Conservation (phyloP, 805 yeast genomes). For the Wickerhamomyces silvicola region DNA sequence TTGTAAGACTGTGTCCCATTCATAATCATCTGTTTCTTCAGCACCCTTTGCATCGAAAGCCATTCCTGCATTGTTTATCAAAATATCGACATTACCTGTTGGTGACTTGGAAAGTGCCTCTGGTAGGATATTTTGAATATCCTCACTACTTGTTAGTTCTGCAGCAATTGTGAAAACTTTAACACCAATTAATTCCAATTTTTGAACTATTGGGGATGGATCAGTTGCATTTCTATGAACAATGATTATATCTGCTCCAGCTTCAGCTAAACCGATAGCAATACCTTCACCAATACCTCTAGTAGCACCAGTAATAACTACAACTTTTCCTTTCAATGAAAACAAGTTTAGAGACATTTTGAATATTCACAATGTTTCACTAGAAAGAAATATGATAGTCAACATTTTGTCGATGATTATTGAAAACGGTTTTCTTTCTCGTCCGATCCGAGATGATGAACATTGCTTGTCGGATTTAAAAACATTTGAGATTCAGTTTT, state of each 20-base stretch:
- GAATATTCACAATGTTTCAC: neutral
- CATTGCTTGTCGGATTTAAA: too few species aligned
- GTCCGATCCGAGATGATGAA: too few species aligned
- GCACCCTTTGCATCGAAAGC: slow-evolving; percentile 60
- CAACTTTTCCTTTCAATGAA: slow-evolving; percentile 75
- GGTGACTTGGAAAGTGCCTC: slow-evolving; percentile 49
- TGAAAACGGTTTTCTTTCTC: too few species aligned
- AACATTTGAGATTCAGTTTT: too few species aligned
- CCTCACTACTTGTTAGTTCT: slow-evolving; percentile 16
- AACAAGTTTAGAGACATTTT: slow-evolving; percentile 44
- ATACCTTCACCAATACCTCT: slow-evolving; percentile 78
- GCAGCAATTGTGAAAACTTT: slow-evolving; percentile 42
- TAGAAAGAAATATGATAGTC: too few species aligned
- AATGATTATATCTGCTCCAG: slow-evolving; percentile 73
- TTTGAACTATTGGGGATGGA: slow-evolving; percentile 9
- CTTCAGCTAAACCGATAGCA: slow-evolving; percentile 77
- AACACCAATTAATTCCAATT: slow-evolving; percentile 48
- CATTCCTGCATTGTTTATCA: slow-evolving; percentile 86
- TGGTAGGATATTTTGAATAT: slow-evolving; percentile 21
- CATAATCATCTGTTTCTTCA: slow-evolving; percentile 26
- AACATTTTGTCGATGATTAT: neutral
- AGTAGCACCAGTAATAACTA: slow-evolving; percentile 77
- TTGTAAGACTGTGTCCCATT: slow-evolving; percentile 65
- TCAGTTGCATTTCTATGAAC: slow-evolving; percentile 19
- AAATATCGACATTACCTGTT: slow-evolving; percentile 61